Base-by-base conservation (phyloP, 176 grass and related monocot genomes). In the Elaeis guineensis region DNA sequence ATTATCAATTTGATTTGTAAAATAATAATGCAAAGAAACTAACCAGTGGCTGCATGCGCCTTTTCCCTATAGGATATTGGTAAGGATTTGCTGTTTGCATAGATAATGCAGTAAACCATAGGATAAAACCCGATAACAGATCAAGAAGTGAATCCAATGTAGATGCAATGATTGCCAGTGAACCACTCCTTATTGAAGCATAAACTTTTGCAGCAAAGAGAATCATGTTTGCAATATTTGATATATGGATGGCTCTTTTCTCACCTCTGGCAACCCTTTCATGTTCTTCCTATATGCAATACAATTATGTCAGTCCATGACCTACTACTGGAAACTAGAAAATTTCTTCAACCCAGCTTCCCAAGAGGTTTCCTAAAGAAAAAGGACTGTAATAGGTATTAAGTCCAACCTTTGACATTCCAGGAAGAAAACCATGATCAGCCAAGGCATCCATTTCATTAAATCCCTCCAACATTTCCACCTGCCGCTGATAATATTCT, bases 61-160 rank as follows among this genome's bases (percentile, higher is more conserved):
- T 89, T 83, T 97, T 97, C 9, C 92, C 92, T 67, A 97, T 97
- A 25, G 92, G 92, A 26, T 97, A 97, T 65, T 80, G 85, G 75
- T 97, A 97, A 1, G 92, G 93, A 74, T 97, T 97, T 72, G 83
- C 78, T 76, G 87, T 89, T 82, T 97, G 81, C 93, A 97, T 97
- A 21, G 85, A 86, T 51, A 95, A 96, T 28, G 91, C 80, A 82
- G 91, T 90, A 67, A 96, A 96, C 91, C 91, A 96, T 54, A 96
- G 75, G 62, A 96, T 96, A 60, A 96, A 86, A 25, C 91, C 91
- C 21, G 91, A 96, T 66, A 96, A 54, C 56, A 96, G 75, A 61
- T 96, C 91, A 19, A 96, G 83, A 66, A 96, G 76, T 68, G 91
- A 96, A 87, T 96, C 91, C 80, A 96, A 69, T 74, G 91, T 96